Base-by-base conservation (phyloP, 2,329 filamentous ascomycete genomes). In the Aspergillus pseudotamarii region DNA sequence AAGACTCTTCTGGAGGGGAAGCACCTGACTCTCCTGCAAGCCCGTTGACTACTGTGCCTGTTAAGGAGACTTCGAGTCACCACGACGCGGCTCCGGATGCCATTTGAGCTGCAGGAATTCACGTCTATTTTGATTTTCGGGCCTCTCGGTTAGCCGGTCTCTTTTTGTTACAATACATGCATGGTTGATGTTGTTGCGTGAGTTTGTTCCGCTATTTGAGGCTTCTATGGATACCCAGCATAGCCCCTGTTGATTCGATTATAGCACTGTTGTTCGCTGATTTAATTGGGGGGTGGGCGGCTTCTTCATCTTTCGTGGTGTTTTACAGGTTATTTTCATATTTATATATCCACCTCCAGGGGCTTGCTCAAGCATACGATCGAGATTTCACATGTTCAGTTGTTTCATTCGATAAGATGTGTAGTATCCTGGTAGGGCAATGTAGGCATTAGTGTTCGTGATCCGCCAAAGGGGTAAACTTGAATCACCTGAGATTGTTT, bases 151-250 rank as follows among this genome's bases (percentile, higher is more conserved):
- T 58, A 41, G 21, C 51, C 32, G 21, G 34, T 54, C 21, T 36
- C 10, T 58, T 38, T 53, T 34, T 57, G 43, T 53, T 34, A 53
- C 28, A 55, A 55, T 60, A 54, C 21, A 55, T 28, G 32, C 34
- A 55, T 41, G 14, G 34, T 34, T 21, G 32, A 38, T n/a, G 11
- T 60, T 54, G 46, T 59, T 41, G n/a, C 36, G 38, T 36, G 50
- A 55, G n/a, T 38, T 57, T 60, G 50, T 48, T 58, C 38, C 28
- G 53, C 43, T 65, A 36, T 66, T 64, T 68, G 59, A 60, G 61
- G 60, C 56, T 58, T 65, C 60, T 59, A 65, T 68, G 73, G 73
- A 75, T 76, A 76, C 74, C 74, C 73, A 69, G 62, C 67, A 66
- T 71, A 72, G 70, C 69, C 71, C 67, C 61, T 63, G 54, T 28